Percentiles rank a stretch among this genome's conserved stretches.
These are phyloP conservation scores for Drechslerella dactyloides DNA, from an alignment of 2,329 filamentous ascomycete genomes.

Conservation along the genomic window DNA sequence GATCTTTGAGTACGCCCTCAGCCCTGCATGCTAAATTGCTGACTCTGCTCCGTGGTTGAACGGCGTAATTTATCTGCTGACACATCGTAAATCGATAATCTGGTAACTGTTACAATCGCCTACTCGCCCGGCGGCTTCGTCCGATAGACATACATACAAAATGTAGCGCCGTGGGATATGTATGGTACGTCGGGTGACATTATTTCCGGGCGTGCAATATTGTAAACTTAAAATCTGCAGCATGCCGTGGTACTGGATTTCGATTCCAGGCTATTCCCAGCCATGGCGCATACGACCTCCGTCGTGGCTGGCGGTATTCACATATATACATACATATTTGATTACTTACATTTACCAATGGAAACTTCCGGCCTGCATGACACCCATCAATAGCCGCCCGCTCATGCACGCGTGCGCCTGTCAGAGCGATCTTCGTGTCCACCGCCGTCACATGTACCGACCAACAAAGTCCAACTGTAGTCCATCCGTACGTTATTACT, in stretches of 20 bases:
- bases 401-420: no score
- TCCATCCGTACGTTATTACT: neutral
- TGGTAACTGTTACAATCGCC: no score
- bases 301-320: neutral
- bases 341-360: no score
- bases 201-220: no score
- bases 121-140: no score
- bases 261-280: neutral
- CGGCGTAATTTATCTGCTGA: constrained; percentile 52
- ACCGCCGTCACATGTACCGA: neutral
- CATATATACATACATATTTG: neutral
- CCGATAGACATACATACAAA: no score
- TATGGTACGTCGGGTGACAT: no score
- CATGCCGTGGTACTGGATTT: no score
- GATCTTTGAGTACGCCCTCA: constrained; percentile 51
- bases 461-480: neutral
- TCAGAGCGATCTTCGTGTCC: neutral
- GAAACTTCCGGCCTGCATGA: no score
- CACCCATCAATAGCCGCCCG: no score
- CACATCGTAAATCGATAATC: constrained; percentile 13
- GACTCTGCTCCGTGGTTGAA: constrained; percentile 45
- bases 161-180: no score
- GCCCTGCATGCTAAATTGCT: constrained; percentile 4
- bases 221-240: no score
- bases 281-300: neutral